Conservation (phyloP, 1,139 yeast species). For the Debaryomyces udenii region DNA sequence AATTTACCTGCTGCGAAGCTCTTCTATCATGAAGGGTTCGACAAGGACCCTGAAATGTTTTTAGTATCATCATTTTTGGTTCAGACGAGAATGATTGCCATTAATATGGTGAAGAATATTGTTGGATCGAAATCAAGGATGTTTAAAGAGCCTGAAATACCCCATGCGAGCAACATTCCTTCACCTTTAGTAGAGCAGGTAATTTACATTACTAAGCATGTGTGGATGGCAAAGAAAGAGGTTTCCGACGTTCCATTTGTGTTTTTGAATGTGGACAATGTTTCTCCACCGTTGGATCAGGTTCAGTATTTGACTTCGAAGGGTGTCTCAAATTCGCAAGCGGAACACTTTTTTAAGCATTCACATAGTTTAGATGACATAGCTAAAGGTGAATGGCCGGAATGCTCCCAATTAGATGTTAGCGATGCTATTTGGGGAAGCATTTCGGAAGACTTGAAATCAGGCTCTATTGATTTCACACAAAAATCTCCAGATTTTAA, state of each 20-base stretch:
- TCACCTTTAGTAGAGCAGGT: conserved; percentile 37
- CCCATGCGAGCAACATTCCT: conserved; percentile 26
- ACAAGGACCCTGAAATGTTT: conserved; percentile 22
- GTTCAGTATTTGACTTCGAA: conserved; percentile 46
- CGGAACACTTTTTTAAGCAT: conserved; percentile 40
- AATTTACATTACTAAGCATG: conserved; percentile 36
- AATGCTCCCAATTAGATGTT: conserved; percentile 27
- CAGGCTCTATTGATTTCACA: conserved; percentile 20
- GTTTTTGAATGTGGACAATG: conserved; percentile 50
- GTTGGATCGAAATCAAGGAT: conserved; percentile 25
- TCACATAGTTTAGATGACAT: conserved; percentile 25
- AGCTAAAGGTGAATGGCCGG: conserved; percentile 25
- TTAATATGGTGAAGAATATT: conserved; percentile 35
- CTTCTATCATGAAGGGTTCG: conserved; percentile 30
- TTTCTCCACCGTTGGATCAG: conserved; percentile 55
- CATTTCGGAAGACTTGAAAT: conserved; percentile 14
- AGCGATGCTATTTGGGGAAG: conserved; percentile 27
- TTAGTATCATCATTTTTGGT: conserved; percentile 37
- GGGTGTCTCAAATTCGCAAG: conserved; percentile 48
- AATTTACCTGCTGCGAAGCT: conserved; percentile 27
- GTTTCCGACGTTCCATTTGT: conserved; percentile 36
- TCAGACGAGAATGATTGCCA: conserved; percentile 42
- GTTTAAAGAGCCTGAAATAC: conserved; percentile 12
- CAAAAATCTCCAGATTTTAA: conserved; percentile 17
- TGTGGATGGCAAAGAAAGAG: conserved; percentile 30